A percentile compares a stretch with the other conserved stretches of the same genome.
phyloP scores from a whole-genome alignment of 306 rosid species.

The Malus domestica region DNA sequence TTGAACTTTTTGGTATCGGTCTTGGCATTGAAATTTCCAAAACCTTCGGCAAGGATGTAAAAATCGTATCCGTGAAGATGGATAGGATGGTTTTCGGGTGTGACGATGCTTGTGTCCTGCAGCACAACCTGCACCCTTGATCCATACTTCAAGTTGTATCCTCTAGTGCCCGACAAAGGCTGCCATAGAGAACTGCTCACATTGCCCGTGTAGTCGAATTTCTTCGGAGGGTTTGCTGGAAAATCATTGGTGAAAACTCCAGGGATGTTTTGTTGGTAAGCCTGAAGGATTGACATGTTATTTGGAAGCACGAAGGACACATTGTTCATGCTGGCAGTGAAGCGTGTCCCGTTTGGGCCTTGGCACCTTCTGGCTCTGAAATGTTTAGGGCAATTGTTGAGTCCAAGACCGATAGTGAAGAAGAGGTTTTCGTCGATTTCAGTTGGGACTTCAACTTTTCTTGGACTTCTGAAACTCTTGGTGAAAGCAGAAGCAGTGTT shows the following conservation, averaged over 20 bases:
- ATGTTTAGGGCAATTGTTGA: constrained; percentile 56
- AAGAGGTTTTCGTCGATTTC: constrained; percentile 60
- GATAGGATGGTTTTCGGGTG: constrained; percentile 75
- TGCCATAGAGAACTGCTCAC: constrained; percentile 79
- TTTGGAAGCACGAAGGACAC: constrained; percentile 67
- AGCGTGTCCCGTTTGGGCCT: constrained; percentile 83
- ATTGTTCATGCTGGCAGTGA: constrained; percentile 79
- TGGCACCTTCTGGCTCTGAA: constrained; percentile 37
- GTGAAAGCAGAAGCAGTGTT: constrained; percentile 64
- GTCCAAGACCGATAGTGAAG: constrained; percentile 66
- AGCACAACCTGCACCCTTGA: constrained; percentile 74
- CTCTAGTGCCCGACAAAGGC: constrained; percentile 59
- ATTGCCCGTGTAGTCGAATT: constrained; percentile 75
- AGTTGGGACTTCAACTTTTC: constrained; percentile 48
- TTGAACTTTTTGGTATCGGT: constrained; percentile 55
- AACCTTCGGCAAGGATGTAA: constrained; percentile 70
- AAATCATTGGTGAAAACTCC: constrained; percentile 71
- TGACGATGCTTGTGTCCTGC: constrained; percentile 69
- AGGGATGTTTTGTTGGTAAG: constrained; percentile 46
- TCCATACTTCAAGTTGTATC: constrained; percentile 52
- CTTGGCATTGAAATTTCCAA: constrained; percentile 62
- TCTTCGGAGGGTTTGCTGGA: constrained; percentile 53
- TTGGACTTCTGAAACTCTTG: constrained; percentile 43
- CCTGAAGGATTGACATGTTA: constrained; percentile 61
- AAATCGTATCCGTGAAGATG: constrained; percentile 94